Base-by-base conservation (phyloP, 2,329 filamentous ascomycete genomes). In the Rhytidhysteron rufulum region DNA sequence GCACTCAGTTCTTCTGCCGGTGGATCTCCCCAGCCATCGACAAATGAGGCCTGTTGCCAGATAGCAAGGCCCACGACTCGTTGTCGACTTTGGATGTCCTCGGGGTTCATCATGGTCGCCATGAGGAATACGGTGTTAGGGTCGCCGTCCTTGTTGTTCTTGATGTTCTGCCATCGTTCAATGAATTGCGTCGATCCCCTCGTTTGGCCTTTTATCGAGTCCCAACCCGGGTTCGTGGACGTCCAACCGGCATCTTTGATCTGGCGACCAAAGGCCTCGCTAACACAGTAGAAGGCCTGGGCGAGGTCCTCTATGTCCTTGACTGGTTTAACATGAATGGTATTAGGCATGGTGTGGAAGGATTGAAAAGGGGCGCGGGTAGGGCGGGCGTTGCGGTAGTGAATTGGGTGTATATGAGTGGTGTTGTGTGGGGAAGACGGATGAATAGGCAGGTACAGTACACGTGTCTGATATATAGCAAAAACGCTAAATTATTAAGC, bases 51-150 rank as follows among this genome's bases (percentile, higher is more conserved):
- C 47, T 81, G 78, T 7, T 64, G 50, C 78, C 78, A 82, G 40
- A 79, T 72, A 3, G 78, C 75, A 20, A 75, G 43, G 13, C 78
- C 78, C 8, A 64, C 77, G n/a, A 79, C 63, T 27, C 43, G 46
- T 4, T 49, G 48, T 34, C 60, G 41, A n/a, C n/a, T n/a, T 31
- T 39, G 47, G 7, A 48, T 38, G 2, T 51, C 50, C 1, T 66
- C 49, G 1, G 63, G 57, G 40, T 61, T 57, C 1, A 68, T 55
- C 1, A 78, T 34, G 0, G 72, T 78, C 2, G 76, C 78, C 44
- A 79, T 79, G 44, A 80, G 62, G 44, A 75, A 79, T 1, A 79
- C 39, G 1, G 69, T 72, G 50, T 76, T 78, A 2, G 67, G 65
- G 7, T 69, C 53, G n/a, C 74, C 73, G 25, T 66, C 46, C 7